Conservation (phyloP, 208 protist genomes). For the Naegleria fowleri region DNA sequence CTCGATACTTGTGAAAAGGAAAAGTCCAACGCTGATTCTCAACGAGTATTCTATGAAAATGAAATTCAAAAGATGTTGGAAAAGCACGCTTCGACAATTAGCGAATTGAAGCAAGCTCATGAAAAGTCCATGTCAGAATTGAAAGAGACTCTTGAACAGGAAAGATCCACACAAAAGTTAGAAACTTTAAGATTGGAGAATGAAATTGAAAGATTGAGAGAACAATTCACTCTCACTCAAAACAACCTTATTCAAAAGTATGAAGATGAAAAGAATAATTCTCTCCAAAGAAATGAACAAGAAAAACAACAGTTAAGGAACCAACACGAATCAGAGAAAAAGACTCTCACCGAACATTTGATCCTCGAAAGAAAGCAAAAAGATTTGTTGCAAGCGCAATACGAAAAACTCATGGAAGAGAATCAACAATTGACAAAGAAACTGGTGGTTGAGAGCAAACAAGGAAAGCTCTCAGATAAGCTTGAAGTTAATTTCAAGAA, state of each 20-base stretch:
- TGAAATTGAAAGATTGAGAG: not conserved
- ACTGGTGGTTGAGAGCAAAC: not conserved
- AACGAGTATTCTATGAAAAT: not conserved
- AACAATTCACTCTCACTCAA: not conserved
- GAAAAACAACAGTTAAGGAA: not conserved
- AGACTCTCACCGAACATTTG: not conserved
- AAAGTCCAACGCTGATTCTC: not conserved
- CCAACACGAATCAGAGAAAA: not conserved
- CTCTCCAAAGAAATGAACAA: not conserved
- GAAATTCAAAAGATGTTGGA: not conserved
- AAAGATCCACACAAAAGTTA: not conserved
- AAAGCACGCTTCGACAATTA: not conserved
- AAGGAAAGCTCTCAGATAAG: not conserved
- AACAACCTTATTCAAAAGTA: not conserved
- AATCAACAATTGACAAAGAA: conserved; percentile 14
- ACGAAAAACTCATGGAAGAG: not conserved
- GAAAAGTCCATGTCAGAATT: not conserved
- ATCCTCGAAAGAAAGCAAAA: not conserved
- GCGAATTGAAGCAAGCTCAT: not conserved
- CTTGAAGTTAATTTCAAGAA: not conserved
- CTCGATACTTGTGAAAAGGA: not conserved
- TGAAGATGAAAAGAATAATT: not conserved
- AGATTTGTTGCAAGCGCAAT: not conserved
- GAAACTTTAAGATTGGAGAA: not conserved
- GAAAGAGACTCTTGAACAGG: not conserved